Evolutionary conservation across 768 basidiomycete species (phyloP).

Genomic region (Peribolospora baueri): DNA sequence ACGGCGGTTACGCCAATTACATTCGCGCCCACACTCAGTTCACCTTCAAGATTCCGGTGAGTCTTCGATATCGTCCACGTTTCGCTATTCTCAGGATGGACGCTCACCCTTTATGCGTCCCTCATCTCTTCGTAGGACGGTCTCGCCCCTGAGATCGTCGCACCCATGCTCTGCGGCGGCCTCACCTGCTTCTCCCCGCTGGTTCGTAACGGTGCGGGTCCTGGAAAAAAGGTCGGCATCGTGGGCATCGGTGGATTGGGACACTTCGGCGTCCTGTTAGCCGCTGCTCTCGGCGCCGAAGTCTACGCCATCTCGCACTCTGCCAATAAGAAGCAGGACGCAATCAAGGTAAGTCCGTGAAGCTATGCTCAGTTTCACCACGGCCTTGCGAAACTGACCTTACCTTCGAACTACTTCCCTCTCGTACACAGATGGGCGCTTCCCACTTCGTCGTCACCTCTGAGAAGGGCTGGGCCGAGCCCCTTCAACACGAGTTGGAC

Average conservation of each 20-base stretch:
- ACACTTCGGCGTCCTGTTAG: conserved; percentile 22
- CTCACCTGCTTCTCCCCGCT: conserved; percentile 42
- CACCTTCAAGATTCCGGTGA: conserved; percentile 32
- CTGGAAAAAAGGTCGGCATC: conserved; percentile 37
- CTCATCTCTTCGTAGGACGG: conserved; percentile 14
- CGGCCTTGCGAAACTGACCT: background rate
- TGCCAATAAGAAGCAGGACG: conserved; percentile 30
- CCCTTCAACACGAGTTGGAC: conserved; percentile 20
- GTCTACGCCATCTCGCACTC: conserved; percentile 38
- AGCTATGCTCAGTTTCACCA: background rate
- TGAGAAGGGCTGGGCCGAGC: conserved; percentile 12
- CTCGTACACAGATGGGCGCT: conserved; percentile 25
- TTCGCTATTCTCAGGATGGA: background rate
- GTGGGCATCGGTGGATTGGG: conserved; percentile 38
- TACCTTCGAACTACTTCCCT: background rate
- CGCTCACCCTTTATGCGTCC: background rate
- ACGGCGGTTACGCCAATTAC: conserved; percentile 28
- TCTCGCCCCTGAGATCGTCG: conserved; percentile 30
- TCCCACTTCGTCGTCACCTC: conserved; percentile 30
- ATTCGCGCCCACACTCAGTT: conserved; percentile 27
- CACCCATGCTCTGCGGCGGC: conserved; percentile 41
- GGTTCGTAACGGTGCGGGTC: conserved; percentile 29
- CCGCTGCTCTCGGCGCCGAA: conserved; percentile 33
- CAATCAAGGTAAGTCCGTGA: conserved; percentile 18
- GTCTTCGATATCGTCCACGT: background rate